A percentile compares a stretch with the other conserved stretches of the same genome.
Conservation (phyloP, 192 early-diverging fungal genomes). For the Dispira simplex region DNA sequence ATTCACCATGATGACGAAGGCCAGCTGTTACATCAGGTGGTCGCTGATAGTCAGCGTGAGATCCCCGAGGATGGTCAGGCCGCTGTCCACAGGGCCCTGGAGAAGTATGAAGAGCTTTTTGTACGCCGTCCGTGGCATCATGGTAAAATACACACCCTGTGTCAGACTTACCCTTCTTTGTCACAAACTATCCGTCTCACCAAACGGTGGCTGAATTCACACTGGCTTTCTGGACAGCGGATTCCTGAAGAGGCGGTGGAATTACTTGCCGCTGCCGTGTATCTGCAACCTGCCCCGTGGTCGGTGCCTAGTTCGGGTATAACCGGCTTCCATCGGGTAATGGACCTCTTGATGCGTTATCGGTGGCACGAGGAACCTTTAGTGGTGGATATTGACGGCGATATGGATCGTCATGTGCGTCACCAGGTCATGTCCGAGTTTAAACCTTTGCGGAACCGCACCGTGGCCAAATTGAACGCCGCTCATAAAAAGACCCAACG, state of each 20-base stretch:
- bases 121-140: conserved; percentile 35
- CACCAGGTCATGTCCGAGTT: not conserved
- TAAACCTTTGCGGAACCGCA: not conserved
- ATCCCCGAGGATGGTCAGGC: conserved; percentile 23
- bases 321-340: conserved; percentile 58
- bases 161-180: conserved; percentile 51
- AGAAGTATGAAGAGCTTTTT: conserved; percentile 27
- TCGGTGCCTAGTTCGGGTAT: conserved; percentile 42
- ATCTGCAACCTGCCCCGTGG: conserved; percentile 43
- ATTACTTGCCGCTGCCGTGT: conserved; percentile 53
- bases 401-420: conserved; percentile 12
- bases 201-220: conserved; percentile 82
- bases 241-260: conserved; percentile 69
- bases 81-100: conserved; percentile 30
- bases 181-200: conserved; percentile 67
- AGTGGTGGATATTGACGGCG: conserved; percentile 61
- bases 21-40: conserved; percentile 32
- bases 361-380: conserved; percentile 62
- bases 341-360: conserved; percentile 56
- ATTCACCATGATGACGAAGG: conserved; percentile 60
- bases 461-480: not conserved
- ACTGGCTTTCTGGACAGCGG: conserved; percentile 45
- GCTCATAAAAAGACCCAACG: not conserved
- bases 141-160: conserved; percentile 53
- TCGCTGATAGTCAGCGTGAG: conserved; percentile 29